Evolutionary conservation across 2,329 filamentous ascomycete genomes (phyloP).

Genomic region (Aspergillus sp.): DNA sequence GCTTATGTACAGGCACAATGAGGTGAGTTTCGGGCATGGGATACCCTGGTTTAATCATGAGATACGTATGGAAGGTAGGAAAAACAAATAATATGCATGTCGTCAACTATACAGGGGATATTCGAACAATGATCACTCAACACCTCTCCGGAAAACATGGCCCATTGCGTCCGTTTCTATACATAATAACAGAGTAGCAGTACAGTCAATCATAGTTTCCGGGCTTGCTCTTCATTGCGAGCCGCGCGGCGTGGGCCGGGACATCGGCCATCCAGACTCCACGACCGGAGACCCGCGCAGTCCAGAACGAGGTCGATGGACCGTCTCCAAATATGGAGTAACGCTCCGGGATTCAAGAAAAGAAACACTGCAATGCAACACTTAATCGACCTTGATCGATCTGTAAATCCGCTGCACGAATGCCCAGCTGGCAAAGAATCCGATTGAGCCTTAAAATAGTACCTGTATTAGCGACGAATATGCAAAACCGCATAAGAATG

Average conservation of each 20-base stretch:
- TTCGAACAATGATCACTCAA: neutral
- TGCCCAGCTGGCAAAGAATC: slow-evolving; percentile 89
- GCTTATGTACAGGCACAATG: too few species aligned
- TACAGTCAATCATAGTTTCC: neutral
- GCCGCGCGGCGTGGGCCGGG: neutral
- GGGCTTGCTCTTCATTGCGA: too few species aligned
- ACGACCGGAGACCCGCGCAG: neutral
- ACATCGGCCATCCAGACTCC: neutral
- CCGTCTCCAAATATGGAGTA: neutral
- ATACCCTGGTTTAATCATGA: too few species aligned
- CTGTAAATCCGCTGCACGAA: slow-evolving; percentile 91
- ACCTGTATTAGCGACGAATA: slow-evolving; percentile 3
- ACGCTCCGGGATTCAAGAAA: neutral
- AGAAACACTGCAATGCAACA: neutral
- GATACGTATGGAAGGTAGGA: slow-evolving; percentile 8
- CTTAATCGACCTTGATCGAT: slow-evolving; percentile 95
- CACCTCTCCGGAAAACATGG: neutral
- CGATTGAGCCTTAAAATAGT: slow-evolving; percentile 72
- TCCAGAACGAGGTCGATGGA: slow-evolving; percentile 2
- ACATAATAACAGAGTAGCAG: neutral
- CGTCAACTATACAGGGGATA: slow-evolving; percentile 1
- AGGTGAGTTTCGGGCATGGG: too few species aligned
- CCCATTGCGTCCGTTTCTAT: too few species aligned
- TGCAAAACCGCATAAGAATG: neutral
- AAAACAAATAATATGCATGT: neutral